Evolutionary conservation across 192 early-diverging fungal genomes (phyloP).

Genomic region (Backusella westeae): DNA sequence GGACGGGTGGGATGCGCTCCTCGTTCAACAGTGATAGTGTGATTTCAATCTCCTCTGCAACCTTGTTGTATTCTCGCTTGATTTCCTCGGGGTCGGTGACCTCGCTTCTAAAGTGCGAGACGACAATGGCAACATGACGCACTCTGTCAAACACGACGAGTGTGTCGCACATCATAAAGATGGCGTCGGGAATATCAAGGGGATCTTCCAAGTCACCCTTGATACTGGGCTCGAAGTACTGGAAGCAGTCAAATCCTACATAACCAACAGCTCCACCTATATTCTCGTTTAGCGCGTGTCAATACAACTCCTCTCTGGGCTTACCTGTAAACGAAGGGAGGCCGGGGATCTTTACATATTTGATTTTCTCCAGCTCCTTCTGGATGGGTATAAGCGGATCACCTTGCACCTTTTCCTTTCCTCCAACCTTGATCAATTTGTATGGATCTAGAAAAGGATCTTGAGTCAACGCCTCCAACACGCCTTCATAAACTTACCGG

Average conservation of each 20-base stretch:
- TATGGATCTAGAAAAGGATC: conserved; percentile 68
- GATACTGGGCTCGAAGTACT: conserved; percentile 96
- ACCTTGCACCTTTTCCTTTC: conserved; percentile 63
- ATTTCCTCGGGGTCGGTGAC: conserved; percentile 53
- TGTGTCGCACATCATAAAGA: conserved; percentile 95
- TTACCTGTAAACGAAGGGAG: conserved; percentile 83
- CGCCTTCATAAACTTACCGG: conserved; percentile 47
- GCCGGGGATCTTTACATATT: conserved; percentile 78
- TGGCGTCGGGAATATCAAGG: conserved; percentile 86
- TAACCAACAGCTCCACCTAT: conserved; percentile 95
- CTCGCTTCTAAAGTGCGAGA: conserved; percentile 82
- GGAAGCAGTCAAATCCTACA: conserved; percentile 95
- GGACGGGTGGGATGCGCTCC: conserved; percentile 73
- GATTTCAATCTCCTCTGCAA: conserved; percentile 63
- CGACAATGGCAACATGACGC: conserved; percentile 87
- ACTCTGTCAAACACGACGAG: conserved; percentile 96
- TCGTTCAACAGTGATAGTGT: conserved; percentile 68
- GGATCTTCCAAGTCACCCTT: conserved; percentile 79
- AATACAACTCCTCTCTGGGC: neutral
- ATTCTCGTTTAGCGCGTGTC: neutral
- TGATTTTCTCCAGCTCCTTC: conserved; percentile 74
- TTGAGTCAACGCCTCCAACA: neutral
- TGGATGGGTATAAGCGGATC: conserved; percentile 89
- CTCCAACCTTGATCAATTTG: conserved; percentile 79
- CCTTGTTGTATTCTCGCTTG: conserved; percentile 65